Conservation (phyloP, 2,329 filamentous ascomycete genomes). For the Rachicladosporium sp. region DNA sequence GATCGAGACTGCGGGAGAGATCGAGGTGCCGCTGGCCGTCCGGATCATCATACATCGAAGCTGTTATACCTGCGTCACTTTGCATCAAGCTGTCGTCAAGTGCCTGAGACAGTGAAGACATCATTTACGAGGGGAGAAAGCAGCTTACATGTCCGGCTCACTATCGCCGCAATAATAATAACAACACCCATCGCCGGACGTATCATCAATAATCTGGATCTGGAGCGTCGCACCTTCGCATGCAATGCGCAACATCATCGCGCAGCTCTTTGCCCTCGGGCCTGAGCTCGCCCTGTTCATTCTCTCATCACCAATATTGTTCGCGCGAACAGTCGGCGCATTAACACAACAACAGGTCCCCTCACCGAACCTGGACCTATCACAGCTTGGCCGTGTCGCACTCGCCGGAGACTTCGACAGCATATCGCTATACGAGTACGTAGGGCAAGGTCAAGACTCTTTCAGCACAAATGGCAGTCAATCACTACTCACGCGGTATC, state of each 20-base stretch:
- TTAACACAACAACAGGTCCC: constrained; percentile 28
- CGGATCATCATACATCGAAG: too few species aligned
- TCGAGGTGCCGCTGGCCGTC: too few species aligned
- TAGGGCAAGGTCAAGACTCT: constrained; percentile 60
- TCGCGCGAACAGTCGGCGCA: constrained; percentile 5
- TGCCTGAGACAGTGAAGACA: too few species aligned
- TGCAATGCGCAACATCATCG: constrained; percentile 19
- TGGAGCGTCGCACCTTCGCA: constrained; percentile 1
- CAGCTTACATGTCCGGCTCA: too few species aligned
- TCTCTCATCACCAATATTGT: constrained; percentile 16
- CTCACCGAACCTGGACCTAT: constrained; percentile 63
- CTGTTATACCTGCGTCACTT: too few species aligned
- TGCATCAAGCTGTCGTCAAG: too few species aligned
- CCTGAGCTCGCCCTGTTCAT: constrained; percentile 23
- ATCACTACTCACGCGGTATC: constrained; percentile 67
- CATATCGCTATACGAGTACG: constrained; percentile 78
- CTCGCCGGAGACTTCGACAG: constrained; percentile 83
- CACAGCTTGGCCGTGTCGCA: constrained; percentile 66
- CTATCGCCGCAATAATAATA: too few species aligned
- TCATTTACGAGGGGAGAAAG: too few species aligned
- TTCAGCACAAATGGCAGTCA: constrained; percentile 65
- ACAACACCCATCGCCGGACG: too few species aligned
- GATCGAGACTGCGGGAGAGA: too few species aligned
- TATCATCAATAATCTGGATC: too few species aligned
- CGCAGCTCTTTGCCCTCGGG: constrained; percentile 23